Percentiles rank a stretch among this genome's conserved stretches.
Conservation (phyloP, 768 basidiomycete species). For the Tylopilus subfusipes region DNA sequence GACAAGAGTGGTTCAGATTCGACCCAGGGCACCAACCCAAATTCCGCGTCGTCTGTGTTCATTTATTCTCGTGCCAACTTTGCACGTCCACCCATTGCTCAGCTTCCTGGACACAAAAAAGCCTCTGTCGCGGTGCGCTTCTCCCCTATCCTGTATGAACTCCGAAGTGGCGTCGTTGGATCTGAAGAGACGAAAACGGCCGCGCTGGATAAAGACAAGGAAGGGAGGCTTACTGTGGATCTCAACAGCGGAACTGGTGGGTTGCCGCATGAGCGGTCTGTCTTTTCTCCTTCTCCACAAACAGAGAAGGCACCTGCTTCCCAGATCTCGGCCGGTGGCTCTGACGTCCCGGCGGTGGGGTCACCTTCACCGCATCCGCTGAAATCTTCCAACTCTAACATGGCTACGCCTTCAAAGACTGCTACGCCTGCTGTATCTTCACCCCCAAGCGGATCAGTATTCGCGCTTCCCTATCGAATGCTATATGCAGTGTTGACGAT, state of each 20-base stretch:
- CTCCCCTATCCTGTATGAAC: constrained; percentile 88
- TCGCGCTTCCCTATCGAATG: constrained; percentile 91
- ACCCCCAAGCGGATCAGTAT: constrained; percentile 59
- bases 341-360: constrained; percentile 2
- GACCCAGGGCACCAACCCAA: constrained; percentile 29
- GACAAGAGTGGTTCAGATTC: constrained; percentile 28
- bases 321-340: neutral
- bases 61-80: constrained; percentile 97
- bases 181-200: constrained; percentile 49
- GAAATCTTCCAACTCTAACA: constrained; percentile 13
- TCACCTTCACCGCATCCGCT: constrained; percentile 14
- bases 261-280: constrained; percentile 7
- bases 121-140: constrained; percentile 92
- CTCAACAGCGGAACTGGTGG: constrained; percentile 38
- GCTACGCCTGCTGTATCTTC: constrained; percentile 36
- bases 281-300: constrained; percentile 10
- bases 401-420: constrained; percentile 21
- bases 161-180: constrained; percentile 57
- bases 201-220: constrained; percentile 62
- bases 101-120: constrained; percentile 94
- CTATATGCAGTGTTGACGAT: constrained; percentile 94
- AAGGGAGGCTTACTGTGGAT: constrained; percentile 60
- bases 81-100: constrained; percentile 87
- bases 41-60: constrained; percentile 69
- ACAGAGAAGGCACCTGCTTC: constrained; percentile 18